These are phyloP conservation scores for Byssothecium circinans DNA, from an alignment of 2,329 filamentous ascomycete genomes.

Conservation along the genomic window DNA sequence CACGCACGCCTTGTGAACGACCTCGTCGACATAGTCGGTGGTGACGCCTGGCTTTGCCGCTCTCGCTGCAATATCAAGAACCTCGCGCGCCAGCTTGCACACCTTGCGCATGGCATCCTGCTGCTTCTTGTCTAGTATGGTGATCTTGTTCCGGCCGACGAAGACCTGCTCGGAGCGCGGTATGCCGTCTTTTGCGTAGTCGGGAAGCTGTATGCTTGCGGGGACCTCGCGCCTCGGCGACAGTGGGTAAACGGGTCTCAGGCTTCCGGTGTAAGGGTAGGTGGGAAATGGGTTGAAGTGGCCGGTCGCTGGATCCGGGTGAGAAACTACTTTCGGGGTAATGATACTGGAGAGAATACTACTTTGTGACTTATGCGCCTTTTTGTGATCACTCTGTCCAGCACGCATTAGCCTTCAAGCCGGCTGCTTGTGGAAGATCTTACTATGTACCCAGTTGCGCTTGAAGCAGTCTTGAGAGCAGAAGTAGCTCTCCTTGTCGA, in stretches of 20 bases:
- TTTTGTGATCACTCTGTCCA: slow-evolving; percentile 76
- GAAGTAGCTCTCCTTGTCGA: slow-evolving; percentile 89
- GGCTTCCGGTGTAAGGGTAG: slow-evolving; percentile 76
- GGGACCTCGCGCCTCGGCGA: slow-evolving; percentile 60
- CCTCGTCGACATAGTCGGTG: slow-evolving; percentile 90
- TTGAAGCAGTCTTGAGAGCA: slow-evolving; percentile 99
- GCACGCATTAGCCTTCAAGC: slow-evolving; percentile 23
- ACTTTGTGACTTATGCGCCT: slow-evolving; percentile 78
- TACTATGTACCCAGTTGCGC: slow-evolving; percentile 81
- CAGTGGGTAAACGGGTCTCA: slow-evolving; percentile 76
- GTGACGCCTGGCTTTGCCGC: slow-evolving; percentile 88
- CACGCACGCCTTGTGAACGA: slow-evolving; percentile 92
- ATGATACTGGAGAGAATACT: slow-evolving; percentile 72
- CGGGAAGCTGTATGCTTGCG: slow-evolving; percentile 77
- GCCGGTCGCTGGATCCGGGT: slow-evolving; percentile 87
- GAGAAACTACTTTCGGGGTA: slow-evolving; percentile 80
- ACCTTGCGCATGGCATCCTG: slow-evolving; percentile 92
- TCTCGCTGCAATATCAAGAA: slow-evolving; percentile 85
- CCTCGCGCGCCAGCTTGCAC: slow-evolving; percentile 82
- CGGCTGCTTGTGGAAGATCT: slow-evolving; percentile 11
- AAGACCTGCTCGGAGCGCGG: slow-evolving; percentile 66
- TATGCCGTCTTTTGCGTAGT: slow-evolving; percentile 85
- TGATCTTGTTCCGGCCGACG: slow-evolving; percentile 76
- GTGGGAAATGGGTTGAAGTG: slow-evolving; percentile 90
- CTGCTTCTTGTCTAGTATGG: slow-evolving; percentile 75